These are phyloP conservation scores for Mycosphaerella arachidis DNA, from an alignment of 2,329 filamentous ascomycete genomes.

Conservation along the genomic window DNA sequence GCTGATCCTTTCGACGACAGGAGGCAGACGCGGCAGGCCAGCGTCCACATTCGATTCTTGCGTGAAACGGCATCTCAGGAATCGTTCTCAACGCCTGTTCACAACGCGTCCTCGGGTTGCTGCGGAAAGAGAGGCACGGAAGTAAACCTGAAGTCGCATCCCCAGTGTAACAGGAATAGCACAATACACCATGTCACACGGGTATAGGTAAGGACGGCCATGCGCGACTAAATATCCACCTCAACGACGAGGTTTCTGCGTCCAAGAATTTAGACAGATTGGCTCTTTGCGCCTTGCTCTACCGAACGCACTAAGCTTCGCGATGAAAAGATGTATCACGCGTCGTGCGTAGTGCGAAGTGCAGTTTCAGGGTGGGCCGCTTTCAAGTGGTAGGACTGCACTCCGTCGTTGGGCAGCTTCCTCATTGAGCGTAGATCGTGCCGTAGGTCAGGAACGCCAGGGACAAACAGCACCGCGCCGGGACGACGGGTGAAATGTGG, in stretches of 20 bases:
- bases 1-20: neutral
- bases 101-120: neutral
- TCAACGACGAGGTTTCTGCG: too few species aligned
- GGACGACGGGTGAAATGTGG: neutral
- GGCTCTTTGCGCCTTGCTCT: too few species aligned
- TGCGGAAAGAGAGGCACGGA: neutral
- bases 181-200: neutral
- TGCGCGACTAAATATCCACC: neutral
- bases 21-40: neutral
- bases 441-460: neutral
- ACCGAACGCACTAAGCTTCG: too few species aligned
- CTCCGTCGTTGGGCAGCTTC: neutral
- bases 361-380: too few species aligned
- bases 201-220: neutral
- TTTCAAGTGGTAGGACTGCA: too few species aligned
- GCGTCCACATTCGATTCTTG: neutral
- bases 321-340: too few species aligned
- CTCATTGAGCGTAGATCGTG: neutral
- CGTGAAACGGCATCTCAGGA: neutral
- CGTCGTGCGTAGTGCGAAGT: too few species aligned
- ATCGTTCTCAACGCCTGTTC: neutral
- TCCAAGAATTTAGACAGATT: too few species aligned
- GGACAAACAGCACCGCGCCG: neutral
- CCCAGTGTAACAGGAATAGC: neutral
- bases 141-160: neutral